phyloP scores from a whole-genome alignment of 2,329 filamentous ascomycete genomes.

The Exophiala viscosa region DNA sequence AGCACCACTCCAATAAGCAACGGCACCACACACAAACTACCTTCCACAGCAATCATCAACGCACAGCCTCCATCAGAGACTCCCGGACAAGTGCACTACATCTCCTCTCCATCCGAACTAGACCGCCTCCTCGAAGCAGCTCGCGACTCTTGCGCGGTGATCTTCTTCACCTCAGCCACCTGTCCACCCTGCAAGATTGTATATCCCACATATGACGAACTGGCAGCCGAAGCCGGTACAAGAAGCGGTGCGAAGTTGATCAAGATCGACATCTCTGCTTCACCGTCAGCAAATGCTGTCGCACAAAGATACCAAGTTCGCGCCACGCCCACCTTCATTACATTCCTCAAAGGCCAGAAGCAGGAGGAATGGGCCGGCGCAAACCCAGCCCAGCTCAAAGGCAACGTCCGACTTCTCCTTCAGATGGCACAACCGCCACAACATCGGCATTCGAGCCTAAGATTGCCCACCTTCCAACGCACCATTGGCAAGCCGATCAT shows the following conservation, averaged over 20 bases:
- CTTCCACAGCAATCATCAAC: conserved; percentile 18
- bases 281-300: conserved; percentile 57
- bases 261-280: conserved; percentile 70
- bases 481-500: conserved; percentile 64
- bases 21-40: conserved; percentile 3
- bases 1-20: conserved; percentile 4
- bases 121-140: conserved; percentile 59
- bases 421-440: conserved; percentile 66
- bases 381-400: conserved; percentile 62
- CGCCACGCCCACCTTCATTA: conserved; percentile 84
- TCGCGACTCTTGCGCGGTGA: conserved; percentile 65
- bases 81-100: conserved; percentile 56
- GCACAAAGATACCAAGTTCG: conserved; percentile 63
- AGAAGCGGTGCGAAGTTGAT: conserved; percentile 58
- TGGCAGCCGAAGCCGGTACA: conserved; percentile 66
- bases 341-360: conserved; percentile 71
- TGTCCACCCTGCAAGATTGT: conserved; percentile 80
- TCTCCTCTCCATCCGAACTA: conserved; percentile 58
- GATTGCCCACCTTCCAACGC: conserved; percentile 66
- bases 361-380: conserved; percentile 79
- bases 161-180: conserved; percentile 90
- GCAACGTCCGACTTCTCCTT: conserved; percentile 69
- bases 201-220: conserved; percentile 75
- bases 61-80: conserved; percentile 7
- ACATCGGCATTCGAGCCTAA: conserved; percentile 71